Base-by-base conservation (phyloP, 306 rosid species). In the Vigna unguiculata region DNA sequence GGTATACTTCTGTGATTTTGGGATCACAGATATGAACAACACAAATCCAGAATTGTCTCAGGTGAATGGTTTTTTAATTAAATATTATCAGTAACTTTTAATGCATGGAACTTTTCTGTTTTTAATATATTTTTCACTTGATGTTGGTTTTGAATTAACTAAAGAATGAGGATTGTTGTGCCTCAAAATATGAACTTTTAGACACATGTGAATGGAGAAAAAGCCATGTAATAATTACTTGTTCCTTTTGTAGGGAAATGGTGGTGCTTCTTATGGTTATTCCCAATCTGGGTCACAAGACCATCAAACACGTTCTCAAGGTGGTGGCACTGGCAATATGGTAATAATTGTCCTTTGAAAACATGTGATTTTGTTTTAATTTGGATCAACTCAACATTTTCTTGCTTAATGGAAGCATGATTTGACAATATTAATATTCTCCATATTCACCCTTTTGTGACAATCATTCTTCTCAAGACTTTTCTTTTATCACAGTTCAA, bases 11-110 rank as follows among this genome's bases (percentile, higher is more conserved):
- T 79, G 76, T 86, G 88, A 86, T 83, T 89, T 79, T 77, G 85
- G 81, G 82, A 82, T 87, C 88, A 82, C 86, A 82, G 87, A 81
- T 74, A 96, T 96, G 99, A 75, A 84, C 73, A 88, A 81, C 81
- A 87, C 87, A 72, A 90, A 17, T 78, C 81, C 88, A 0, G 96
- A 93, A 7, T 74, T 80, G 49, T 78, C 85, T 81, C 93, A 86
- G 96, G 99, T 89, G 54, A 68, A 43, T 47, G 24, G 28, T 34
- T 70, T 19, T 3, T 60, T 41, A 28, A 28, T 28, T 28, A 28
- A 28, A 4, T 4, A 28, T 28, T 28, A 28, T 28, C 4, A 28
- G 0, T 15, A 3, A 11, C 16, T 34, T 63, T 52, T 54, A 6
- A 46, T 3, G 36, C 46, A 20, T 64, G 34, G 0, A 32, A 34